phyloP scores from a whole-genome alignment of 1,139 yeast genomes.

The Saccharomyces hybrid region DNA sequence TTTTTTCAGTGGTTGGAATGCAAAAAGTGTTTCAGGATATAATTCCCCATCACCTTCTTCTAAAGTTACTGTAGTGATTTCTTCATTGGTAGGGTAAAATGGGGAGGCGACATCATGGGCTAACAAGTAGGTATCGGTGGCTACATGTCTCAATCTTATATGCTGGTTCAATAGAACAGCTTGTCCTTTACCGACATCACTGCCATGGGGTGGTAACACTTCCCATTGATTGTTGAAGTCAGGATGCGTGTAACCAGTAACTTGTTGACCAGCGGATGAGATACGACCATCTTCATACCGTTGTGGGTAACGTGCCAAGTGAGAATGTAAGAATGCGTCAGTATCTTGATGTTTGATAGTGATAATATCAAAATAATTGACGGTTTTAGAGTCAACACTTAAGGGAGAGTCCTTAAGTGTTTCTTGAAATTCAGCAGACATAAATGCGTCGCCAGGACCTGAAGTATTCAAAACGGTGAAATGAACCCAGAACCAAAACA shows the following conservation, averaged over 20 bases:
- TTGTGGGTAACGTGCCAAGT: conserved; percentile 63
- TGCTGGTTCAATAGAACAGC: conserved; percentile 55
- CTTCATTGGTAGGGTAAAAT: conserved; percentile 80
- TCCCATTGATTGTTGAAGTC: conserved; percentile 84
- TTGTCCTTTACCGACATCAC: conserved; percentile 37
- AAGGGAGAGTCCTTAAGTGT: conserved; percentile 77
- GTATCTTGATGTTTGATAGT: conserved; percentile 76
- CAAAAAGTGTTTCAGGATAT: conserved; percentile 72
- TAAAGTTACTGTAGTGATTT: conserved; percentile 60
- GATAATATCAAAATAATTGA: conserved; percentile 67
- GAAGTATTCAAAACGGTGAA: conserved; percentile 72
- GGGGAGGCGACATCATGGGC: conserved; percentile 99
- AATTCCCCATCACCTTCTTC: conserved; percentile 45
- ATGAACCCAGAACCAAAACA: conserved; percentile 92
- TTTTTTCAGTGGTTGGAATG: conserved; percentile 55
- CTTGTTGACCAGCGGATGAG: conserved; percentile 93
- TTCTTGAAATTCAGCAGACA: conserved; percentile 91
- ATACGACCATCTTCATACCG: conserved; percentile 95
- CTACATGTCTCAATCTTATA: conserved; percentile 74
- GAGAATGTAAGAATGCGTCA: conserved; percentile 77
- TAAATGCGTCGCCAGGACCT: conserved; percentile 93
- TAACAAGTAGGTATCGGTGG: conserved; percentile 67
- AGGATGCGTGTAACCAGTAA: conserved; percentile 56
- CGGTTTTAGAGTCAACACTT: conserved; percentile 61
- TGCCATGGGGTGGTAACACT: conserved; percentile 56